Base-by-base conservation (phyloP, 306 rosid genomes). In the Medicago arabica region DNA sequence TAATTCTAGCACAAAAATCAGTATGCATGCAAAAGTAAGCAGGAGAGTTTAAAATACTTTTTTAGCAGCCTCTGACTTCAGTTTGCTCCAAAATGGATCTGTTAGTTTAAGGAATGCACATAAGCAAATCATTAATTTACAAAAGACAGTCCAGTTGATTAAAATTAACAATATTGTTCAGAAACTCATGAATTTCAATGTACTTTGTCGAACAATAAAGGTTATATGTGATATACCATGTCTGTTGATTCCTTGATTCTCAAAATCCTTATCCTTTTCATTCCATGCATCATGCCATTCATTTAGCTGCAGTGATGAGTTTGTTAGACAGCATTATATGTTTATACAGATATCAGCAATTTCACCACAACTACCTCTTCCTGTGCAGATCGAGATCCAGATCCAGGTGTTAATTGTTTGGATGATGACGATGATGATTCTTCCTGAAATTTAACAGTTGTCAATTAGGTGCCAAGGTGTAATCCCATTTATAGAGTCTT, bases 281-380 rank as follows among this genome's bases (percentile, higher is more conserved):
- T 92, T 87, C 91, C 97, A 92, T 54, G 98, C 96, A 46, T 92
- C 95, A 25, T 95, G 97, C 97, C 97, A 89, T 70, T 90, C 96
- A 75, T 80, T 85, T 49, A 88, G 19, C 98, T 94, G 89, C 80
- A 72, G 58, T 15, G 19, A 78, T 40, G 77, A 78, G 39, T 75
- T 79, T 13, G 67, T 78, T 44, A 84, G 70, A 39, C 23, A 31
- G 25, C 60, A 72, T 55, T 14, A 54, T 57, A 16, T 39, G 43
- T 76, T 63, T 36, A 69, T 38, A 61, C 68, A 71, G 36, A 75
- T 38, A 72, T 76, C 58, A 72, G 58, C 13, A 58, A 50, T 34
- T 80, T 50, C 38, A 78, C 69, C 50, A 64, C 67, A 53, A 71
- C 83, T 80, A 67, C 95, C 88, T 91, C 91, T 58, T 80, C 80